phyloP scores from a whole-genome alignment of 768 basidiomycete species.

The Russula dissimulans region DNA sequence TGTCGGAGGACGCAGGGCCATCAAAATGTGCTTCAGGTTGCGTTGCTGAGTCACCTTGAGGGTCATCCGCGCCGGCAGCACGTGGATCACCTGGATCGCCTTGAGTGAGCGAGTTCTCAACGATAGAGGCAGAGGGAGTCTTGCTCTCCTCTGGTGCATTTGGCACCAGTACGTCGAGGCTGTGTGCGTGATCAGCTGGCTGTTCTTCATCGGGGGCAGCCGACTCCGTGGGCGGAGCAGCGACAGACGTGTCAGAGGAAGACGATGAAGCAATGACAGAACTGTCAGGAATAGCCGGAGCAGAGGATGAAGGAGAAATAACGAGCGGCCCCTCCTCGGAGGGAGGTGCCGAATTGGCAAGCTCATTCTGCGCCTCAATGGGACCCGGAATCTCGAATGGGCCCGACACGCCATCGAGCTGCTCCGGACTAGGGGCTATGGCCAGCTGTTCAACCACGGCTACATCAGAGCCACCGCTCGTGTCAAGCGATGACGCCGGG shows the following conservation, averaged over 20 bases:
- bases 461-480: slow-evolving; percentile 7
- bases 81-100: slow-evolving; percentile 2
- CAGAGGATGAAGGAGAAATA: slow-evolving; percentile 18
- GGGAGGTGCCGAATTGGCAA: slow-evolving; percentile 9
- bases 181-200: slow-evolving; percentile 18
- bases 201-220: slow-evolving; percentile 16
- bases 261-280: slow-evolving; percentile 17
- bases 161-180: slow-evolving; percentile 16
- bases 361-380: slow-evolving; percentile 6
- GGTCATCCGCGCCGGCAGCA: slow-evolving; percentile 6
- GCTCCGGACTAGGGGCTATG: slow-evolving; percentile 15
- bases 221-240: slow-evolving; percentile 18
- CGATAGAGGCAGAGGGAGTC: slow-evolving; percentile 8
- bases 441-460: background rate
- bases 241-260: slow-evolving; percentile 18
- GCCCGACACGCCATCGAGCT: slow-evolving; percentile 6
- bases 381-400: slow-evolving; percentile 4
- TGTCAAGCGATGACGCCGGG: background rate
- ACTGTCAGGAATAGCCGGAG: slow-evolving; percentile 13
- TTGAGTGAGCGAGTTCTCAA: slow-evolving; percentile 13
- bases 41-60: slow-evolving; percentile 12
- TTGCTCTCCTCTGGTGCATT: slow-evolving; percentile 15
- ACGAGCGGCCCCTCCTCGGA: slow-evolving; percentile 12
- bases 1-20: slow-evolving; percentile 15
- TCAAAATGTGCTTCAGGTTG: slow-evolving; percentile 16